Percentiles rank a stretch among this genome's conserved stretches.
phyloP scores from a whole-genome alignment of 768 basidiomycete genomes.

The Rhodotorula kratochvilovae region DNA sequence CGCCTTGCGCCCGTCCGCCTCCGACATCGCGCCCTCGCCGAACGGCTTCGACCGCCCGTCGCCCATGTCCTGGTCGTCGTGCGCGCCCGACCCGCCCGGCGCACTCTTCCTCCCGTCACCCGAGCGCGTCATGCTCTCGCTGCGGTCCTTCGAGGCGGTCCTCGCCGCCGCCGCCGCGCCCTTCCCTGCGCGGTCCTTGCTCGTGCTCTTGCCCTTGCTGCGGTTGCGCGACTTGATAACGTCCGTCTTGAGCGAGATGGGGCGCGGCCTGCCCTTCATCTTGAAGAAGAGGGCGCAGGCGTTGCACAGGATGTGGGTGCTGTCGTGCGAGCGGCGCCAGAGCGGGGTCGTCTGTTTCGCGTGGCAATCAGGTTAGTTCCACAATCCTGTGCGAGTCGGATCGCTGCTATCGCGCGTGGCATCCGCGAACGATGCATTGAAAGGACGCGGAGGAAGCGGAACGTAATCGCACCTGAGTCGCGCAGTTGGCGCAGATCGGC shows the following conservation, averaged over 20 bases:
- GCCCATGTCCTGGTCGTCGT: constrained; percentile 9
- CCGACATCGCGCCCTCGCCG: constrained; percentile 15
- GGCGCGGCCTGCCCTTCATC: constrained; percentile 43
- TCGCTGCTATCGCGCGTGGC: background rate
- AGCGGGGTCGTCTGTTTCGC: constrained; percentile 42
- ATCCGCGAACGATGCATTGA: no score
- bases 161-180: constrained; percentile 16
- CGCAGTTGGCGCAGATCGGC: constrained; percentile 42
- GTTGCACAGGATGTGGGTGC: constrained; percentile 44
- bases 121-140: constrained; percentile 33
- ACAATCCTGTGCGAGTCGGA: no score
- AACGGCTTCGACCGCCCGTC: constrained; percentile 29
- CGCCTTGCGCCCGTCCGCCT: constrained; percentile 23
- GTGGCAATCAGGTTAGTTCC: background rate
- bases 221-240: constrained; percentile 45
- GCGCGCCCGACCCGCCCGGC: constrained; percentile 21
- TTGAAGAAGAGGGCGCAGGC: constrained; percentile 45
- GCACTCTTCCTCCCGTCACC: constrained; percentile 30
- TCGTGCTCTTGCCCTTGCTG: constrained; percentile 40
- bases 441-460: no score
- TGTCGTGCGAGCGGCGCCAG: constrained; percentile 42
- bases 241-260: constrained; percentile 45
- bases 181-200: constrained; percentile 35
- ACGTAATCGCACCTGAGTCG: constrained; percentile 38
- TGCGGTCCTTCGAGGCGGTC: constrained; percentile 27